Conservation (phyloP, 768 basidiomycete genomes). For the Kwoniella sp. region DNA sequence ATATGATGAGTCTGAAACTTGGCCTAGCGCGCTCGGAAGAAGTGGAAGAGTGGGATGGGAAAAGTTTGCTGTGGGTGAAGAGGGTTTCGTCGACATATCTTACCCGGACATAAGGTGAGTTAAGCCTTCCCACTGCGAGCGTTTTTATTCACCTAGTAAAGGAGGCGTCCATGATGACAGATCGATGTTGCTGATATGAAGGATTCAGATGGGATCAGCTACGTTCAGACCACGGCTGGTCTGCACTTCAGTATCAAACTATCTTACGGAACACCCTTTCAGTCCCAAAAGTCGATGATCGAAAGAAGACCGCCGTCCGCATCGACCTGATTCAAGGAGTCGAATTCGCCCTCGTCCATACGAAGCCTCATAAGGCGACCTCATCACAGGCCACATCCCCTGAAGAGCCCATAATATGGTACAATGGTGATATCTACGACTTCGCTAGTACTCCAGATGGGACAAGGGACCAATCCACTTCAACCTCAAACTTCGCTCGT, state of each 20-base stretch:
- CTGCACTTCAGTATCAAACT: slow-evolving; percentile 76
- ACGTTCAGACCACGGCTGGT: slow-evolving; percentile 81
- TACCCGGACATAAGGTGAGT: slow-evolving; percentile 42
- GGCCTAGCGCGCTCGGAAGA: slow-evolving; percentile 38
- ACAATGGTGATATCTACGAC: slow-evolving; percentile 82
- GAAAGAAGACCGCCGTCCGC: slow-evolving; percentile 60
- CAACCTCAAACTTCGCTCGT: slow-evolving; percentile 60
- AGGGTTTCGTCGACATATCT: slow-evolving; percentile 38
- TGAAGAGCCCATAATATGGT: slow-evolving; percentile 63
- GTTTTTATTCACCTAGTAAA: too few species aligned
- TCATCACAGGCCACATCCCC: too few species aligned
- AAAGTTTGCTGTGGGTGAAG: slow-evolving; percentile 22
- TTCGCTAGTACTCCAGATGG: slow-evolving; percentile 57
- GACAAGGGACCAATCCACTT: slow-evolving; percentile 56
- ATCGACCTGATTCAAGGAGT: slow-evolving; percentile 71
- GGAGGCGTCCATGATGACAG: too few species aligned
- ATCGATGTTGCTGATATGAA: too few species aligned
- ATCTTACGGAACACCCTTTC: slow-evolving; percentile 69
- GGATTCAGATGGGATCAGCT: slow-evolving; percentile 68
- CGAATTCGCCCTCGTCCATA: slow-evolving; percentile 71
- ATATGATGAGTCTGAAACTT: slow-evolving; percentile 27
- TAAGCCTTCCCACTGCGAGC: too few species aligned
- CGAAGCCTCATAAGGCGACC: too few species aligned
- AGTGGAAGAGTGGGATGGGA: slow-evolving; percentile 43
- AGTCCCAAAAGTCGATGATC: slow-evolving; percentile 59